phyloP scores from a whole-genome alignment of 106 monocot species.

The Platanthera zijinensis region DNA sequence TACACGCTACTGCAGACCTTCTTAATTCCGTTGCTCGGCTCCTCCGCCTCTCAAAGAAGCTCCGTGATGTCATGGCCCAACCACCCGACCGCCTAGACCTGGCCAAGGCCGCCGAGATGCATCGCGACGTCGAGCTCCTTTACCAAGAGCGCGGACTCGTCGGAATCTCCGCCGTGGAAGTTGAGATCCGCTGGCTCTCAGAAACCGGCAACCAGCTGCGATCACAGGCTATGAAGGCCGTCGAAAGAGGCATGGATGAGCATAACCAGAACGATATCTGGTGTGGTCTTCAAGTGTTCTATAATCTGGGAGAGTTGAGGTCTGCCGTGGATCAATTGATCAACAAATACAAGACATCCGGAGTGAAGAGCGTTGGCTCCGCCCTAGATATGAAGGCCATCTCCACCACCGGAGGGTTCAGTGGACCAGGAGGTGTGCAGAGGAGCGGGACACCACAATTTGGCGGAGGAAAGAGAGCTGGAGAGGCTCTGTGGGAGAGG shows the following conservation, averaged over 20 bases:
- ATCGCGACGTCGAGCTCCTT: slow-evolving; percentile 64
- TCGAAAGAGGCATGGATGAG: slow-evolving; percentile 84
- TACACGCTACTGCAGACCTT: slow-evolving; percentile 64
- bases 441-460: slow-evolving; percentile 93
- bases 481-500: slow-evolving; percentile 86
- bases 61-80: slow-evolving; percentile 25
- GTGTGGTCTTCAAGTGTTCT: slow-evolving; percentile 95
- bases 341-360: slow-evolving; percentile 55
- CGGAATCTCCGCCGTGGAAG: slow-evolving; percentile 74
- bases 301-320: slow-evolving; percentile 82
- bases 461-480: slow-evolving; percentile 66
- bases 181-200: slow-evolving; percentile 67
- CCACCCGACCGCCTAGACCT: slow-evolving; percentile 39
- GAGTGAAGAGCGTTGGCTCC: slow-evolving; percentile 61
- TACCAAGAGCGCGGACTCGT: slow-evolving; percentile 60
- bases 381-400: slow-evolving; percentile 96
- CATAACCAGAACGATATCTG: slow-evolving; percentile 91
- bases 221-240: slow-evolving; percentile 58
- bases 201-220: slow-evolving; percentile 51
- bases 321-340: slow-evolving; percentile 68
- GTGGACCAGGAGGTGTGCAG: slow-evolving; percentile 74
- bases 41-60: slow-evolving; percentile 44
- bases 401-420: slow-evolving; percentile 28
- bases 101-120: slow-evolving; percentile 86
- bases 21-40: slow-evolving; percentile 52